Conservation (phyloP, 1,139 yeast species). For the Suhomyces bribrorum region DNA sequence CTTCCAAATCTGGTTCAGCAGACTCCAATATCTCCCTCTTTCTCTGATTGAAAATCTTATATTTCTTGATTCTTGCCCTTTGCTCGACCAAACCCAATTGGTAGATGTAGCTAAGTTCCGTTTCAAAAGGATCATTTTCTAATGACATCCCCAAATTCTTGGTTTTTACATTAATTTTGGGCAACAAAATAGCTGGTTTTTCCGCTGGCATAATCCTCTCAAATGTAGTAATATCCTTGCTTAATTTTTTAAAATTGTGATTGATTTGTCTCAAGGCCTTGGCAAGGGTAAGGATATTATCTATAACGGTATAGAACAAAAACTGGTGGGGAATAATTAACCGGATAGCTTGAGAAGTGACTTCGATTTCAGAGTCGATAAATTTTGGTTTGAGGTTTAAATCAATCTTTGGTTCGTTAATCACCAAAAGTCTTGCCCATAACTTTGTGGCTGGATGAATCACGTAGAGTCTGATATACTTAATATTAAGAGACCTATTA, state of each 20-base stretch:
- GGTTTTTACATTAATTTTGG: conserved; percentile 33
- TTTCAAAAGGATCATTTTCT: conserved; percentile 48
- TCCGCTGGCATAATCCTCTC: conserved; percentile 37
- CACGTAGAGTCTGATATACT: conserved; percentile 50
- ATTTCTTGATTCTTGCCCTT: conserved; percentile 31
- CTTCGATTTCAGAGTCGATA: conserved; percentile 10
- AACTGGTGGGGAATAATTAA: conserved; percentile 60
- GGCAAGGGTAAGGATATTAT: conserved; percentile 59
- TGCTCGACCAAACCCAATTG: conserved; percentile 45
- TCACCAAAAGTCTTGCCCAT: conserved; percentile 44
- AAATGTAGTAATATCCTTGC: conserved; percentile 39
- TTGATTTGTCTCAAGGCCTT: conserved; percentile 60
- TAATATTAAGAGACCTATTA: conserved; percentile 32
- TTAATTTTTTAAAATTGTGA: conserved; percentile 49
- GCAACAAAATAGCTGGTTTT: conserved; percentile 31
- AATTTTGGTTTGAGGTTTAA: conserved; percentile 19
- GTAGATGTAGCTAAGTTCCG: conserved; percentile 38
- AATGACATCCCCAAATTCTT: conserved; percentile 37
- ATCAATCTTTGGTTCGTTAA: conserved; percentile 39
- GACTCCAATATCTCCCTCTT: conserved; percentile 16
- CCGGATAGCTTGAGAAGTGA: conserved; percentile 32
- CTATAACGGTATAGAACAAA: conserved; percentile 64
- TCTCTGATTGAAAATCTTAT: conserved; percentile 30
- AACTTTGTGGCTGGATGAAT: conserved; percentile 54
- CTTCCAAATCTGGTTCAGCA: conserved; percentile 18